Base-by-base conservation (phyloP, 805 yeast genomes). In the Yarrowia keelungensis region DNA sequence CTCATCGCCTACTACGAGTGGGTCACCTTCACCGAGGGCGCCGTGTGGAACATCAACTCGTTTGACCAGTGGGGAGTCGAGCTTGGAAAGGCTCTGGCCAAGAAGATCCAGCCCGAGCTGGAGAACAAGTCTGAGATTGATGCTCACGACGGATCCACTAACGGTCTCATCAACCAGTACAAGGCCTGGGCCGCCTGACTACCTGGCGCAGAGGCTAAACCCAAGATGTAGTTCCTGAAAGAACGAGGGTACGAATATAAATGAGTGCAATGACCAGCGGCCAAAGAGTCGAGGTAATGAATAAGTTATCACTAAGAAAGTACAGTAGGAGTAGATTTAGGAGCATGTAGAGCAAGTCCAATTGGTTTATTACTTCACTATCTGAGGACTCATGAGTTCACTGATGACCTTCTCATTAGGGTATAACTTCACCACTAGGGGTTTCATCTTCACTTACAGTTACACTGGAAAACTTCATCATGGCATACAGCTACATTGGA, bases 61-160 rank as follows among this genome's bases (percentile, higher is more conserved):
- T 95, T 92, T 79, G 99, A 95, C 84, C 99, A 95, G 85, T 95
- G 98, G 97, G 99, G 99, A 82, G 99, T 95, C 76, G 99, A 95
- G 84, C 90, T 95, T 76, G 99, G 99, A 80, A 95, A 95, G 84
- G 96, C 90, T 67, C 87, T 95, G 78, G 99, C 99, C 78, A 95
- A 95, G 88, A 95, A 86, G 70, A 94, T 95, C 77, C 94, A 96
- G 76, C 86, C 86, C 75, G 98, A 95, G 83, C 87, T 95, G 78
- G 90, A 90, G 75, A 86, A 84, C 77, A 75, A 81, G 39, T 77
- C 79, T 56, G 80, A 82, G 68, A 87, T 90, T 69, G 78, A 82
- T 43, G 77, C 87, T 70, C 99, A 95, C 81, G 99, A 95, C 79
- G 88, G 89, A 47, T 90, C 97, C 61, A 95, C 99, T 75, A 89